phyloP scores from a whole-genome alignment of 2,329 filamentous ascomycete species.

The Fusarium nanum region DNA sequence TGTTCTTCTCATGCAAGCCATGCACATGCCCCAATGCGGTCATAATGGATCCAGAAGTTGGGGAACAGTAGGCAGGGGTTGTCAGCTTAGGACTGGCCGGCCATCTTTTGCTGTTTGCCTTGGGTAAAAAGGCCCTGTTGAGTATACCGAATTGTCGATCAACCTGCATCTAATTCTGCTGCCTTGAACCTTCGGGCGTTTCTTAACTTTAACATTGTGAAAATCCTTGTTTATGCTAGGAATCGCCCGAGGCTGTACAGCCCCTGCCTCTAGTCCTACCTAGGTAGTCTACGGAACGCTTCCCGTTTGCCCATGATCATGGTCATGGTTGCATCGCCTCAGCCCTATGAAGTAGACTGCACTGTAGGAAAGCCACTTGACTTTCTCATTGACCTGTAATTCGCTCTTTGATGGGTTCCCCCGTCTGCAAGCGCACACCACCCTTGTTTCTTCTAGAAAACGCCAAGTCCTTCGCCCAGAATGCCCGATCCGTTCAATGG shows the following conservation, averaged over 20 bases:
- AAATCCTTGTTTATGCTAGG: slow-evolving; percentile 8
- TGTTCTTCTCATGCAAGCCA: slow-evolving; percentile 6
- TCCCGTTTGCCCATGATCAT: not conserved
- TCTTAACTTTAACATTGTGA: not conserved
- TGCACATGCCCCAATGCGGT: slow-evolving; percentile 11
- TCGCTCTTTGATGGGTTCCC: not conserved
- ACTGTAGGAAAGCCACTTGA: slow-evolving; percentile 1
- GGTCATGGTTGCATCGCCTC: slow-evolving; percentile 25
- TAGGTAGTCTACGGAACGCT: not conserved
- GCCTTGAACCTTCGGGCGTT: slow-evolving; percentile 23
- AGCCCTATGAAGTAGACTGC: slow-evolving; percentile 25
- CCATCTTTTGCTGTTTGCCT: slow-evolving; percentile 4
- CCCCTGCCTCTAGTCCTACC: slow-evolving; percentile 6
- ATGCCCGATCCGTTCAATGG: not conserved
- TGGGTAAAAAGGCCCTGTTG: not conserved
- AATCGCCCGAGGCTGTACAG: slow-evolving; percentile 37
- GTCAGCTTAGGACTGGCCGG: slow-evolving; percentile 9
- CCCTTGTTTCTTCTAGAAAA: slow-evolving; percentile 29
- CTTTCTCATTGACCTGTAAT: not conserved
- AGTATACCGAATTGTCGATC: slow-evolving; percentile 26
- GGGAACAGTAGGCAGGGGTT: slow-evolving; percentile 11
- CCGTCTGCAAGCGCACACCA: slow-evolving; percentile 19
- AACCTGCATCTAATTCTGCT: slow-evolving; percentile 17
- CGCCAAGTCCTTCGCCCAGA: slow-evolving; percentile 6
- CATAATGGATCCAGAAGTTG: slow-evolving; percentile 17